phyloP scores from a whole-genome alignment of 768 basidiomycete genomes.

The Tulasnella sp. region DNA sequence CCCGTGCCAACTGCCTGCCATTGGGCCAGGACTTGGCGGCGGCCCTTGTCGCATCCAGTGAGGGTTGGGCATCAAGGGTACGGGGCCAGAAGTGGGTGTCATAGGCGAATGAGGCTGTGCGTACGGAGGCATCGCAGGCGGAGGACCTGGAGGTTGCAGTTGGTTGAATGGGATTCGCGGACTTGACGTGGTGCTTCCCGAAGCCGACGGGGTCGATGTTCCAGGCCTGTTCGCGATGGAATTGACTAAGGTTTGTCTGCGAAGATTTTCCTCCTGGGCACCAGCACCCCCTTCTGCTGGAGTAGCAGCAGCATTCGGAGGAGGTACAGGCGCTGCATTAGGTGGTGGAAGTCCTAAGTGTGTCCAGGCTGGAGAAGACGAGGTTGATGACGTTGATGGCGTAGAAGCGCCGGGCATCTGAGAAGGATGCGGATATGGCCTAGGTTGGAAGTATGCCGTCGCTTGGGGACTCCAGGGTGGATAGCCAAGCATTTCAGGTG shows the following conservation, averaged over 20 bases:
- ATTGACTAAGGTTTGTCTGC: neutral
- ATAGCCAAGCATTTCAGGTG: neutral
- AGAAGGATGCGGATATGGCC: neutral
- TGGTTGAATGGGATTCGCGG: neutral
- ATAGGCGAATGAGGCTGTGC: constrained; percentile 11
- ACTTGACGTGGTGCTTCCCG: neutral
- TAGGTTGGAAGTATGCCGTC: constrained; percentile 4
- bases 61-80: constrained; percentile 8
- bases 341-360: neutral
- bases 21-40: constrained; percentile 23
- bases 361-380: constrained; percentile 1
- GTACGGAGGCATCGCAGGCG: neutral
- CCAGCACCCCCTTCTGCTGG: neutral
- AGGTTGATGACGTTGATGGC: neutral
- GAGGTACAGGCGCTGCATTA: neutral
- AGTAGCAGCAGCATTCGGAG: neutral
- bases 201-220: neutral
- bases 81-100: constrained; percentile 15
- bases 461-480: neutral
- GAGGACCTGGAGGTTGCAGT: neutral
- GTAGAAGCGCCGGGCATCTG: constrained; percentile 1
- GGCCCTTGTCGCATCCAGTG: constrained; percentile 16
- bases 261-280: neutral
- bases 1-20: neutral
- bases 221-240: constrained; percentile 8